A percentile compares a stretch with the other conserved stretches of the same genome.
phyloP scores from a whole-genome alignment of 768 basidiomycete genomes.

The Termitomyces sp. region DNA sequence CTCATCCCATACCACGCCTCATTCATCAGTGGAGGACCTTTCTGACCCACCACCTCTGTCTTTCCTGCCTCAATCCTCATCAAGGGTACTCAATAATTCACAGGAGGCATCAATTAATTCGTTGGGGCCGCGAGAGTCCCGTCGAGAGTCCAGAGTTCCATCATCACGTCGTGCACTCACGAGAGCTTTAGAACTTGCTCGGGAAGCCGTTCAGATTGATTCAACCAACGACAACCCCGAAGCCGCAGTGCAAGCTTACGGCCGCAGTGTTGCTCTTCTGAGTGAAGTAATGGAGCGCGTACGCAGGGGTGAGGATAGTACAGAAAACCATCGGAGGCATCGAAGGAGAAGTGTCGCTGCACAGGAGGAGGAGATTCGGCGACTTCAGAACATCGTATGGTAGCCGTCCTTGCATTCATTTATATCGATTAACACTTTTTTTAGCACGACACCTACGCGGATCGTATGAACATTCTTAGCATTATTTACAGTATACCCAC shows the following conservation, averaged over 20 bases:
- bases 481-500: conserved; percentile 85
- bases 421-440: conserved; percentile 5
- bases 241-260: conserved; percentile 86
- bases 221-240: conserved; percentile 84
- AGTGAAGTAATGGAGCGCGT: conserved; percentile 93
- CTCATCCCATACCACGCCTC: conserved; percentile 17
- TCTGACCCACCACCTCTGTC: conserved; percentile 55
- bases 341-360: conserved; percentile 79
- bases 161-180: conserved; percentile 87
- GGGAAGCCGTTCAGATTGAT: conserved; percentile 86
- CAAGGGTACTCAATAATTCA: conserved; percentile 21
- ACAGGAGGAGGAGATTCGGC: conserved; percentile 83
- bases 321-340: conserved; percentile 49
- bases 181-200: conserved; percentile 78
- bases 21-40: conserved; percentile 41
- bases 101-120: conserved; percentile 41
- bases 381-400: conserved; percentile 84
- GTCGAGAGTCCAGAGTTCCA: conserved; percentile 49
- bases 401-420: neutral
- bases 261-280: conserved; percentile 77
- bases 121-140: conserved; percentile 36
- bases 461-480: conserved; percentile 89
- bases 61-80: conserved; percentile 35
- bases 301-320: conserved; percentile 76
- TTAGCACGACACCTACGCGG: conserved; percentile 95